Evolutionary conservation across 495 filamentous ascomycete species (phyloP), one percentile per base, ranked within the genome.

Genomic region (Penicillium bovifimosum): DNA sequence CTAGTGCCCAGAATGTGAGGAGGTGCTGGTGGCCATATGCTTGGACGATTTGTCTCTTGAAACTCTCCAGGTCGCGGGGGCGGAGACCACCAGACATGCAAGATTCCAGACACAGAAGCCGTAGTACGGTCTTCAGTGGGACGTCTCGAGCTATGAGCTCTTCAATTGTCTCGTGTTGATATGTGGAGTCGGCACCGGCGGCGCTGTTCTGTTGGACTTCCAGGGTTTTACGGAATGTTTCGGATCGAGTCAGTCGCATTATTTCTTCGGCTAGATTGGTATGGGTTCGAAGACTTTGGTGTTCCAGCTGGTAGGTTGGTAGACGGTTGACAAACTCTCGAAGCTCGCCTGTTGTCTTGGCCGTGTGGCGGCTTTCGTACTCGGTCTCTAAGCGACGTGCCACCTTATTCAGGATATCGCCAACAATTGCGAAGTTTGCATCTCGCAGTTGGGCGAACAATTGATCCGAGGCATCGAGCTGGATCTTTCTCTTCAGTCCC

Each of bases 181-280:
- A 87, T 14, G 83, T 86, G 11, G 91, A 85, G 61, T 98, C 93
- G 17, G 88, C 80, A 42, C 91, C 93, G 2, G 90, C 90, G n/a
- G 89, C 90, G 48, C 96, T 80, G 60, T 95, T 95, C 68, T 97
- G 95, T 65, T 99, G 95, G 8, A 96, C 87, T 69, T 97, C 95
- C 1, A 97, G 75, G 33, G 87, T 75, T 58, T 88, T 87, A 55
- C 83, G 87, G 73, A 97, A 99, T 49, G 85, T 81, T 54, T 96
- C 92, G 10, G 88, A 83, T 28, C 86, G 79, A 2, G 95, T 99
- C 56, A 88, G 78, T 61, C 91, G 90, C 80, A 93, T 86, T 50
- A 97, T 95, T 54, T 97, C 95, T 68, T 97, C 92, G 1, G 90
- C 88, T 33, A 99, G 78, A 18, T 85, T 85, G 4, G 91, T 96